Conservation (phyloP, 2,329 filamentous ascomycete species). For the Xylaria sp. region DNA sequence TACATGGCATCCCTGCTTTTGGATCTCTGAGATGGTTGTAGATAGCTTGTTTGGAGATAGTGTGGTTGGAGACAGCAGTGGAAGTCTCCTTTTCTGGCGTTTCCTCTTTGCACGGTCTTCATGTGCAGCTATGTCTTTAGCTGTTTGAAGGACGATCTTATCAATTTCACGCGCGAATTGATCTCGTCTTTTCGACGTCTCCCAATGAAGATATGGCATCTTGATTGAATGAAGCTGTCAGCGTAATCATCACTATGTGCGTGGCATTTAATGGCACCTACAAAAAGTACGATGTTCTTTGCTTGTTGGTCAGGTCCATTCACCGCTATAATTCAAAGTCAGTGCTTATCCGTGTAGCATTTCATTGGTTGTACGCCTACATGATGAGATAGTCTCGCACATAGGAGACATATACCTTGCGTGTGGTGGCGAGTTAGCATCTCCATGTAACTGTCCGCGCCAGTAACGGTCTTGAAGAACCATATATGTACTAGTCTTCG, state of each 20-base stretch:
- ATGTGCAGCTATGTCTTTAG: background rate
- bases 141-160: constrained; percentile 13
- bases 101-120: background rate
- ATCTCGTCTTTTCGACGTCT: constrained; percentile 49
- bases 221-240: constrained; percentile 30
- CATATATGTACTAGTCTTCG: constrained; percentile 38
- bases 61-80: background rate
- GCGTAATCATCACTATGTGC: background rate
- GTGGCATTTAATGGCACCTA: constrained; percentile 21
- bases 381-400: constrained; percentile 47
- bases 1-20: background rate
- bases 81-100: background rate
- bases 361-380: background rate
- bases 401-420: constrained; percentile 51
- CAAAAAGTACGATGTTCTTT: constrained; percentile 42
- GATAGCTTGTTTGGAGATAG: too few relatives aligned
- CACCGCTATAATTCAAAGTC: constrained; percentile 21
- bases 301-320: constrained; percentile 15
- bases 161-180: constrained; percentile 46
- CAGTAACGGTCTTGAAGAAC: constrained; percentile 49
- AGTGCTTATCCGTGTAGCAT: background rate
- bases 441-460: constrained; percentile 50
- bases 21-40: too few relatives aligned
- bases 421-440: constrained; percentile 42
- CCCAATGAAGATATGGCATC: constrained; percentile 57